Conservation (phyloP, 257 asterid species). For the Lycium barbarum region DNA sequence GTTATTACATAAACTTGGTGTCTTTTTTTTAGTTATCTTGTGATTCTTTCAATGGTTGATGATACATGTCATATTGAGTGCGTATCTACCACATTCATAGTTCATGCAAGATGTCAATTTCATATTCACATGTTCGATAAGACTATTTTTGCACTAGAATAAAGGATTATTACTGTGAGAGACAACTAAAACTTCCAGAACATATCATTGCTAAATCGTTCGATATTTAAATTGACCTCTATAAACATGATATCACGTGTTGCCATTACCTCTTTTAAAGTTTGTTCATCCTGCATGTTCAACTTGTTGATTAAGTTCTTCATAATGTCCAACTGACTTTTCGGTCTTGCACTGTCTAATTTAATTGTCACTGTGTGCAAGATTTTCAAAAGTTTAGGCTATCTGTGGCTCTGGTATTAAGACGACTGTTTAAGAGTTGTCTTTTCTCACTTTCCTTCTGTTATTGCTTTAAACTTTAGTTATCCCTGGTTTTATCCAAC, state of each 20-base stretch:
- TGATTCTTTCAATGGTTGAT: background rate
- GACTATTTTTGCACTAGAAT: background rate
- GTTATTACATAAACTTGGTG: background rate
- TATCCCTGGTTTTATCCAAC: background rate
- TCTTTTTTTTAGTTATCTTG: background rate
- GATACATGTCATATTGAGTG: background rate
- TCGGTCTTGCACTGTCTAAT: background rate
- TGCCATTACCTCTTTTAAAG: background rate
- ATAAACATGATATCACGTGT: background rate
- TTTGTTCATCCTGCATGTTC: background rate
- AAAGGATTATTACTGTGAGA: background rate
- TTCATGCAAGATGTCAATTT: background rate
- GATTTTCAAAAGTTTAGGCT: background rate
- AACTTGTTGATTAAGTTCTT: background rate
- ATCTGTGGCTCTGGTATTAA: background rate
- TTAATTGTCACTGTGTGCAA: background rate
- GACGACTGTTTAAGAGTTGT: background rate
- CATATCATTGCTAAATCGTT: background rate
- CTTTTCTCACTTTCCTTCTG: background rate
- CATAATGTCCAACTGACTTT: background rate
- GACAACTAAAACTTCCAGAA: constrained; percentile 6
- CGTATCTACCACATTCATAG: background rate
- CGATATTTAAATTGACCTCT: background rate
- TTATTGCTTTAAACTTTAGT: background rate
- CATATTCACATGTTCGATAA: background rate